phyloP scores from a whole-genome alignment of 2,329 filamentous ascomycete genomes.

The Fusarium sp. region DNA sequence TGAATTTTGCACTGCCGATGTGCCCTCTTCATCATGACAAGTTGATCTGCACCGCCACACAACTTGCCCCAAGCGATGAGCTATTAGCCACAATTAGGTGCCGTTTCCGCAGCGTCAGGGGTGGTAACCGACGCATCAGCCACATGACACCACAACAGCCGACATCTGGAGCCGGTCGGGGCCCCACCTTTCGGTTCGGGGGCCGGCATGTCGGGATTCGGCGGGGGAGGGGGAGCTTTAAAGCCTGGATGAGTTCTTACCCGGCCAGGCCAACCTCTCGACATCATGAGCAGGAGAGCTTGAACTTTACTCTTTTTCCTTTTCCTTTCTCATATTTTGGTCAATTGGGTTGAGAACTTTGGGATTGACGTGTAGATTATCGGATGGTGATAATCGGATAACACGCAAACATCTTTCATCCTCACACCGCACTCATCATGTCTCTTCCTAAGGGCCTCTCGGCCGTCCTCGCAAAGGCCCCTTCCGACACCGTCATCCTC shows the following conservation, averaged over 20 bases:
- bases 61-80: neutral
- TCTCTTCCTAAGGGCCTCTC: conserved; percentile 70
- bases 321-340: conserved; percentile 6
- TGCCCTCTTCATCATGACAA: conserved; percentile 18
- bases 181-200: conserved; percentile 38
- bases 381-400: neutral
- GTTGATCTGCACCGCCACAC: conserved; percentile 24
- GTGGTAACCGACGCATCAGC: conserved; percentile 32
- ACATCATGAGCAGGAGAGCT: conserved; percentile 13
- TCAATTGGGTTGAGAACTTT: conserved; percentile 14
- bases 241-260: conserved; percentile 45
- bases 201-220: conserved; percentile 38
- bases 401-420: conserved; percentile 34
- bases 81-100: conserved; percentile 18
- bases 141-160: conserved; percentile 40
- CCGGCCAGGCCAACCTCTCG: conserved; percentile 28
- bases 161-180: conserved; percentile 44
- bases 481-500: conserved; percentile 88
- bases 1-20: neutral
- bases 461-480: conserved; percentile 83
- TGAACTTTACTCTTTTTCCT: conserved; percentile 1
- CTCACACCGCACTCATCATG: conserved; percentile 5
- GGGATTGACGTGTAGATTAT: neutral
- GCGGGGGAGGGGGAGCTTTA: conserved; percentile 27
- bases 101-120: conserved; percentile 3